Percentiles rank a stretch among this genome's conserved stretches.
Evolutionary conservation across 331 rosid genomes (phyloP).

Genomic region (Rhamnella rubrinervis): DNA sequence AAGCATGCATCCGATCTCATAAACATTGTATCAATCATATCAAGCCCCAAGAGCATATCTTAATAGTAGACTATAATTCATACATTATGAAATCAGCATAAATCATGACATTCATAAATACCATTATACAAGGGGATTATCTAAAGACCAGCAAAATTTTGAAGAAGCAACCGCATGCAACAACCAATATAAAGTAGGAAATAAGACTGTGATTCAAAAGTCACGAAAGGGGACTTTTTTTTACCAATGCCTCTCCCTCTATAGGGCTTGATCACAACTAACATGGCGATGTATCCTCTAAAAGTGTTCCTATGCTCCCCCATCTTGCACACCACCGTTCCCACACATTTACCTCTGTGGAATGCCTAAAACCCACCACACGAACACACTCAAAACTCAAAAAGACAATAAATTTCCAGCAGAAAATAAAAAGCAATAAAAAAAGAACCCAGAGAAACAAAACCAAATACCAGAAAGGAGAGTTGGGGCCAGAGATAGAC

Average conservation of each 20-base stretch:
- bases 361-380: constrained; percentile 57
- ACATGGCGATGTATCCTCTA: constrained; percentile 97
- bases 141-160: background rate
- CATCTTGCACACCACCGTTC: constrained; percentile 97
- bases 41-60: background rate
- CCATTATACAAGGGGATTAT: background rate
- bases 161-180: background rate
- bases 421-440: background rate
- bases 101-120: background rate
- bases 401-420: background rate
- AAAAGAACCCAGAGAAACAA: background rate
- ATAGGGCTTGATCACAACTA: constrained; percentile 88
- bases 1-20: background rate
- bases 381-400: background rate
- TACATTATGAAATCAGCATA: too few species aligned
- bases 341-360: constrained; percentile 83
- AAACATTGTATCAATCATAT: too few species aligned
- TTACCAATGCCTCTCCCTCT: constrained; percentile 93
- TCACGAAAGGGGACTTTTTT: too few species aligned
- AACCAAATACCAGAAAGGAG: constrained; percentile 63
- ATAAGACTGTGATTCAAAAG: background rate
- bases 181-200: background rate
- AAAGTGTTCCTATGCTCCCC: constrained; percentile 85
- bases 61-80: background rate
- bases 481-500: constrained; percentile 98